Evolutionary conservation across 2,329 filamentous ascomycete species (phyloP), one percentile per base, ranked within the genome.

Genomic region (Penicillium olsonii): DNA sequence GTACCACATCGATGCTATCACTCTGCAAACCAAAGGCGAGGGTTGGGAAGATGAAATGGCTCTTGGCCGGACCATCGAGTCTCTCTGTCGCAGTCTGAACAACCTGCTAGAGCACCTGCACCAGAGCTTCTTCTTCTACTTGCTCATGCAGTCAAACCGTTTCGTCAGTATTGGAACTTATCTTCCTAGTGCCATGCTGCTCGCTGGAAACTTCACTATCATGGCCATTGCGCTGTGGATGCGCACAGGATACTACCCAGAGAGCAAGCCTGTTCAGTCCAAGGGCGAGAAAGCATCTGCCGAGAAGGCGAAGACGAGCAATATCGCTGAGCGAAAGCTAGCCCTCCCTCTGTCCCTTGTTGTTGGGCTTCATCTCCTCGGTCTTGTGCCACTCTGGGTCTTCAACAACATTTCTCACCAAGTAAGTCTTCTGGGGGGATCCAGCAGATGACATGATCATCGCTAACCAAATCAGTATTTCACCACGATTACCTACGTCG

Each of bases 111-210:
- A 99, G 73, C 92, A 99, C 68, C 79, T 99, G 53, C 94, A 99
- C 68, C 94, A 99, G 74, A 96, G 92, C 69, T 99, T 99, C 78
- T 99, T 99, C 81, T 97, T 99, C 75, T 99, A 99, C 69, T 78
- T 99, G 43, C 80, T 99, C 37, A 91, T 97, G 84, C 87, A 95
- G 59, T 83, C 86, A 24, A 89, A 94, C 63, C 85, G 92, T 10
- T 99, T 99, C 67, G 94, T 97, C 60, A 97, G 92, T 72, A 99
- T 99, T 56, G 94, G 94, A 14, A 99, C 92, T 1, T 99, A 99
- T 66, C 80, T 99, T 3, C 94, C 94, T 0, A 95, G 90, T 61
- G 94, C 94, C n/a, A 99, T 99, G 94, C 75, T 97, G 42, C 81
- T 99, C 49, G 94, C 94, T 2, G 88, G 87, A 37, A 96, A 92